These are phyloP conservation scores for Lathyrus tuberosus DNA, from an alignment of 306 rosid species.

Conservation along the genomic window DNA sequence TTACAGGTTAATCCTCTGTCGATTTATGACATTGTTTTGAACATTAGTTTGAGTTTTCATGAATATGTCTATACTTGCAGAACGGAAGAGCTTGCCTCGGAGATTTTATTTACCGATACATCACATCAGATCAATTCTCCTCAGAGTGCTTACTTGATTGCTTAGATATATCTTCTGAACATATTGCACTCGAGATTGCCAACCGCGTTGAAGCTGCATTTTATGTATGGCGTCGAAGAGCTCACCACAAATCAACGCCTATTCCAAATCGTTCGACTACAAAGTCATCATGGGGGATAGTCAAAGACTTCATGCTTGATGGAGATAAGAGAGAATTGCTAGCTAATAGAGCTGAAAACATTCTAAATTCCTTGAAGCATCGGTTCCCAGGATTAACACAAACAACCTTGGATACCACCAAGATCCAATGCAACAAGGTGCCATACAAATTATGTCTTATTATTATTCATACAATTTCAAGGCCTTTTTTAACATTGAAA, in stretches of 20 bases:
- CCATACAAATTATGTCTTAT: neutral
- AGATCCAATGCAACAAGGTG: constrained; percentile 92
- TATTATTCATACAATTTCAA: neutral
- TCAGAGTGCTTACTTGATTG: constrained; percentile 79
- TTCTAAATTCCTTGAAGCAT: constrained; percentile 75
- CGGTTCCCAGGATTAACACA: constrained; percentile 88
- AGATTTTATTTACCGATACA: constrained; percentile 80
- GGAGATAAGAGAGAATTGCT: constrained; percentile 86
- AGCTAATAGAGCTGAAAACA: constrained; percentile 84
- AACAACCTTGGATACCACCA: constrained; percentile 86
- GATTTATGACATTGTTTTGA: constrained; percentile 24
- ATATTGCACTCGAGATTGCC: constrained; percentile 89
- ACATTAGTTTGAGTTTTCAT: neutral
- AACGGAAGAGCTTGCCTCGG: constrained; percentile 92
- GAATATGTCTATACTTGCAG: constrained; percentile 45
- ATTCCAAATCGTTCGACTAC: constrained; percentile 69
- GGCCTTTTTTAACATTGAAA: constrained; percentile 2
- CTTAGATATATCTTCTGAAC: constrained; percentile 92
- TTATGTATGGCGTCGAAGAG: constrained; percentile 82
- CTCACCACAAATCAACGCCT: constrained; percentile 58
- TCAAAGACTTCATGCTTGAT: constrained; percentile 85
- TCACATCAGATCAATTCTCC: constrained; percentile 86
- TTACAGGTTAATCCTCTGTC: neutral
- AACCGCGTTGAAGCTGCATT: constrained; percentile 87
- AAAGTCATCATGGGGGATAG: constrained; percentile 92